Evolutionary conservation across 768 basidiomycete species (phyloP).

Genomic region (Leccinum pellstonianum): DNA sequence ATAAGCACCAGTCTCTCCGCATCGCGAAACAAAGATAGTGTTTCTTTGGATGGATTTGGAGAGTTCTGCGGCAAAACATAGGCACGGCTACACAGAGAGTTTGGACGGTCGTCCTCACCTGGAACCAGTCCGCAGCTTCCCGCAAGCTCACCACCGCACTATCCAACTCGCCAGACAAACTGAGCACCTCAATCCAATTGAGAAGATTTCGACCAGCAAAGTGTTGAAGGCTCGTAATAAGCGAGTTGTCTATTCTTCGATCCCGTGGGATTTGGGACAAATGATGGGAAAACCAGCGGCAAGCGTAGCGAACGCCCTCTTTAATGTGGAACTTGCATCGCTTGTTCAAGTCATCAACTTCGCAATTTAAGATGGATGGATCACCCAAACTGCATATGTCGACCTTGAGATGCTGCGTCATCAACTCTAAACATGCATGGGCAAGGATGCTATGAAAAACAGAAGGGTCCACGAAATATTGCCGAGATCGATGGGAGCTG

Average conservation of each 20-base stretch:
- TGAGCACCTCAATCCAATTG: slow-evolving; percentile 21
- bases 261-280: slow-evolving; percentile 13
- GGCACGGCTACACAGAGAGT: neutral
- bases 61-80: slow-evolving; percentile 9
- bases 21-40: slow-evolving; percentile 12
- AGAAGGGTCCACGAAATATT: slow-evolving; percentile 14
- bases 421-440: slow-evolving; percentile 15
- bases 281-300: slow-evolving; percentile 22
- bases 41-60: slow-evolving; percentile 8
- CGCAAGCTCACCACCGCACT: slow-evolving; percentile 16
- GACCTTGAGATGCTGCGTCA: slow-evolving; percentile 13
- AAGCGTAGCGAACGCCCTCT: slow-evolving; percentile 20
- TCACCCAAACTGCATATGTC: slow-evolving; percentile 18
- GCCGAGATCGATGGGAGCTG: slow-evolving; percentile 11
- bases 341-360: slow-evolving; percentile 14
- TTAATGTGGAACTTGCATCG: slow-evolving; percentile 13
- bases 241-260: neutral
- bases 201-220: slow-evolving; percentile 12
- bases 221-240: slow-evolving; percentile 9
- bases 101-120: slow-evolving; percentile 2
- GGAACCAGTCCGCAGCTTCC: slow-evolving; percentile 12
- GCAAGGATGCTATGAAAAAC: slow-evolving; percentile 15
- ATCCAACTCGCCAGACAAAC: slow-evolving; percentile 17
- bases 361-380: slow-evolving; percentile 12
- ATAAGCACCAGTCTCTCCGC: slow-evolving; percentile 20